Base-by-base conservation (phyloP, 495 filamentous ascomycete species). In the Astrocystis sublimbata region DNA sequence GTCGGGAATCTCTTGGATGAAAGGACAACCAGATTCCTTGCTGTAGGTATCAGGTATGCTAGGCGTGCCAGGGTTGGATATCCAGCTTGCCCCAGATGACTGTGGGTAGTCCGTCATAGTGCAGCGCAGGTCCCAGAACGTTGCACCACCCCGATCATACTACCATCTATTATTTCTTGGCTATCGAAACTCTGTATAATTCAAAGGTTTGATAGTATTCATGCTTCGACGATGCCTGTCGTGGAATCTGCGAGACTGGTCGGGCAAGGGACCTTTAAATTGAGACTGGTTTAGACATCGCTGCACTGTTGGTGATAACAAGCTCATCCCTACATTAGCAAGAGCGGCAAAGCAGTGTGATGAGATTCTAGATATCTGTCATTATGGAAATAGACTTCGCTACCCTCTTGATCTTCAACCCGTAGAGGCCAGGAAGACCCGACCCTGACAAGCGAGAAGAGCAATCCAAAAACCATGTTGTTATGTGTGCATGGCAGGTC, bases 341-440 rank as follows among this genome's bases (percentile, higher is more conserved):
- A 49, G 13, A 15, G 30, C 30, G 6, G 15, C 24, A 30, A 49
- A n/a, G 17, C 24, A 19, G 26, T 38, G 33, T 9, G 26, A 40
- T 52, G 8, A 24, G n/a, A n/a, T n/a, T n/a, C n/a, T n/a, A n/a
- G 51, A 41, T 24, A n/a, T 10, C 17, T 35, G 26, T 30, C 36
- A 2, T 26, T 52, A 42, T n/a, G 6, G 26, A 50, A 41, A 61
- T 61, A 61, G 58, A 41, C 35, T 47, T 55, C 41, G 51, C 40
- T 49, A 53, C 60, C 23, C 26, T 56, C 51, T 50, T 41, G 41
- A 42, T 47, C 56, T 47, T 55, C 55, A n/a, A n/a, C n/a, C n/a
- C n/a, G 55, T 45, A 23, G 43, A 41, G 46, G 26, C 24, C 13
- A 38, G 60, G 28, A 52, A 41, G 42, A 42, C 23, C n/a, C 46